phyloP scores from a whole-genome alignment of 2,329 filamentous ascomycete species.

The Aaosphaeria pasadenensis region DNA sequence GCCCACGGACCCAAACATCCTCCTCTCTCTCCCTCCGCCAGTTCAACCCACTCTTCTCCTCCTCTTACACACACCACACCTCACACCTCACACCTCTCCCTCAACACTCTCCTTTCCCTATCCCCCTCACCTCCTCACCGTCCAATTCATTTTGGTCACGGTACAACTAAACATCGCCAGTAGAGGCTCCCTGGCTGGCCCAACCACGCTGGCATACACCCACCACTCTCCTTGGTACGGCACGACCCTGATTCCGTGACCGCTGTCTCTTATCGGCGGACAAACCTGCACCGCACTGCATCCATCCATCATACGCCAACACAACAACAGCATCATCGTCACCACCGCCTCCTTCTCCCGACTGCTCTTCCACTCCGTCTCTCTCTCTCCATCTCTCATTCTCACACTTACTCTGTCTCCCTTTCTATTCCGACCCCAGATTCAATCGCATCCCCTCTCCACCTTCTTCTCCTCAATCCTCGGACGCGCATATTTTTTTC shows the following conservation, averaged over 20 bases:
- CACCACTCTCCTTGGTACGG: slow-evolving; percentile 4
- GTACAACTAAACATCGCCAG: slow-evolving; percentile 18
- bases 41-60: not conserved
- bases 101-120: slow-evolving; percentile 4
- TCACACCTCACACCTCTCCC: slow-evolving; percentile 3
- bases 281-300: not conserved
- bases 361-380: slow-evolving; percentile 1
- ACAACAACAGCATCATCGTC: not conserved
- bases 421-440: too few relatives aligned
- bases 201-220: slow-evolving; percentile 13
- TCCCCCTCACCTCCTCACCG: slow-evolving; percentile 26
- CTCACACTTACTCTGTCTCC: slow-evolving; percentile 6
- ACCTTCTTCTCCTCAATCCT: too few relatives aligned
- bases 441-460: too few relatives aligned
- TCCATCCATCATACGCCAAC: too few relatives aligned
- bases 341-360: not conserved
- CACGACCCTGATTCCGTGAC: slow-evolving; percentile 4
- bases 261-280: not conserved
- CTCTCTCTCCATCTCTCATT: slow-evolving; percentile 8
- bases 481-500: too few relatives aligned
- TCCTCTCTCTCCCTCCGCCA: not conserved
- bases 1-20: slow-evolving; percentile 4
- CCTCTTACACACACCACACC: not conserved
- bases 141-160: slow-evolving; percentile 46
- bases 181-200: slow-evolving; percentile 10